Evolutionary conservation across 129 eudicot species (phyloP).

Genomic region (Flaveria robusta): DNA sequence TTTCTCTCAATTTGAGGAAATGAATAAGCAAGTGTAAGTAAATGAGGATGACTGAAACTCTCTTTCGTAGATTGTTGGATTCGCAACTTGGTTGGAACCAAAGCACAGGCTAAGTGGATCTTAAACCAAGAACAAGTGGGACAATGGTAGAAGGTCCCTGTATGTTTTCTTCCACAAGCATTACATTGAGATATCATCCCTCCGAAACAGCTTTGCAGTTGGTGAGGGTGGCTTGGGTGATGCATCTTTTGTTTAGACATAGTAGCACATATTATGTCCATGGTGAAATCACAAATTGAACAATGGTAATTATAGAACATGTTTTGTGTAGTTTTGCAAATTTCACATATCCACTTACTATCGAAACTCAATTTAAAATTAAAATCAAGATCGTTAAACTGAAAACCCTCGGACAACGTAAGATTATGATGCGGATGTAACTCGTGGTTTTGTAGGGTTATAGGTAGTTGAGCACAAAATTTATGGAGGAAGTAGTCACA

Average conservation of each 20-base stretch:
- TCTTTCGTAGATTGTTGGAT: background rate
- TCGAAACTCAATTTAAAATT: background rate
- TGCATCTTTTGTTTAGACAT: background rate
- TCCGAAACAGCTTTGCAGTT: background rate
- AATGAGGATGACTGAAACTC: slow-evolving; percentile 14
- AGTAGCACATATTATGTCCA: background rate
- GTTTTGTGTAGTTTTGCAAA: background rate
- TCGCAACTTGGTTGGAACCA: background rate
- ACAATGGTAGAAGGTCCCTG: background rate
- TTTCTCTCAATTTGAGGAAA: background rate
- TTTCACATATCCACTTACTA: background rate
- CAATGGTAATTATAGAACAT: background rate
- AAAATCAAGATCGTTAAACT: background rate
- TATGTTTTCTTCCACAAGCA: background rate
- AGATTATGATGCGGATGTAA: background rate
- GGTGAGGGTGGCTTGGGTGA: slow-evolving; percentile 8
- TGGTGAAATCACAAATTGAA: background rate
- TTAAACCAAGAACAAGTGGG: slow-evolving; percentile 1
- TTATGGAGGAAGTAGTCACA: background rate
- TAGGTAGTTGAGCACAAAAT: background rate
- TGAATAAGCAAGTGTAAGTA: slow-evolving; percentile 22
- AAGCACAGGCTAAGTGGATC: slow-evolving; percentile 13
- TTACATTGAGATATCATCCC: background rate
- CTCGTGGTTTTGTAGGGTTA: background rate
- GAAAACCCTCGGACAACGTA: background rate